Evolutionary conservation across 495 filamentous ascomycete species (phyloP).

Genomic region (Hypoxylon cercidicola): DNA sequence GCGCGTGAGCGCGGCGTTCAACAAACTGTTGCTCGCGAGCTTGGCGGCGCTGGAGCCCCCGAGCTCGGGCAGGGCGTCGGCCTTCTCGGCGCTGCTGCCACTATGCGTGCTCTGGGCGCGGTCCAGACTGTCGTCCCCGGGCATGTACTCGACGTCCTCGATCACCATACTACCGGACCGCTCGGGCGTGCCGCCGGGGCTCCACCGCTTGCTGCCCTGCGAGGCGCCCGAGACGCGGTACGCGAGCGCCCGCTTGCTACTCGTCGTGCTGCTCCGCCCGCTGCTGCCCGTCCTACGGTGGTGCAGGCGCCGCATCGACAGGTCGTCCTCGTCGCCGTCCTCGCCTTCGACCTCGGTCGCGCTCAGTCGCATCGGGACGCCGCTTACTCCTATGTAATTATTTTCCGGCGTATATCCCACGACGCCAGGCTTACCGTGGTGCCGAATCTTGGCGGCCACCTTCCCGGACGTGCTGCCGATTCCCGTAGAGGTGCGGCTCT

Average conservation of each 20-base stretch:
- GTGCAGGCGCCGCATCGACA: conserved; percentile 62
- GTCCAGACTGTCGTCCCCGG: conserved; percentile 58
- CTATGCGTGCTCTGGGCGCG: conserved; percentile 60
- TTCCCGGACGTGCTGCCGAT: conserved; percentile 61
- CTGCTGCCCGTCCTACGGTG: conserved; percentile 80
- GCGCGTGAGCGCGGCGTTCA: conserved; percentile 63
- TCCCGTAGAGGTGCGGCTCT: conserved; percentile 67
- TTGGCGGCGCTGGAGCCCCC: conserved; percentile 45
- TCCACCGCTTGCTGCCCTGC: conserved; percentile 65
- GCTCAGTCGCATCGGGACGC: conserved; percentile 89
- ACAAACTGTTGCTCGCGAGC: conserved; percentile 62
- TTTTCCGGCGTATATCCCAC: conserved; percentile 76
- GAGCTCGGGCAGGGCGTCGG: conserved; percentile 61
- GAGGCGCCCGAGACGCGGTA: conserved; percentile 63
- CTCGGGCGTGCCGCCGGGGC: conserved; percentile 74
- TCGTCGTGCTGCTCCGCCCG: conserved; percentile 80
- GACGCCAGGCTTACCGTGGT: conserved; percentile 77
- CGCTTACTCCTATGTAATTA: conserved; percentile 75
- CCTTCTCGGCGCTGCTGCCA: conserved; percentile 64
- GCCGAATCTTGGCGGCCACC: conserved; percentile 79
- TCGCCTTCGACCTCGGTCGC: conserved; percentile 94
- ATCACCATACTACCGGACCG: conserved; percentile 57
- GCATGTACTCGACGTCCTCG: conserved; percentile 46
- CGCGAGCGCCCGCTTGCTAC: conserved; percentile 68
- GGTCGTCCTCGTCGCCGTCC: conserved; percentile 77